Percentiles rank a stretch among this genome's conserved stretches.
These are phyloP conservation scores for Adansonia digitata DNA, from an alignment of 345 rosid species.

Conservation along the genomic window DNA sequence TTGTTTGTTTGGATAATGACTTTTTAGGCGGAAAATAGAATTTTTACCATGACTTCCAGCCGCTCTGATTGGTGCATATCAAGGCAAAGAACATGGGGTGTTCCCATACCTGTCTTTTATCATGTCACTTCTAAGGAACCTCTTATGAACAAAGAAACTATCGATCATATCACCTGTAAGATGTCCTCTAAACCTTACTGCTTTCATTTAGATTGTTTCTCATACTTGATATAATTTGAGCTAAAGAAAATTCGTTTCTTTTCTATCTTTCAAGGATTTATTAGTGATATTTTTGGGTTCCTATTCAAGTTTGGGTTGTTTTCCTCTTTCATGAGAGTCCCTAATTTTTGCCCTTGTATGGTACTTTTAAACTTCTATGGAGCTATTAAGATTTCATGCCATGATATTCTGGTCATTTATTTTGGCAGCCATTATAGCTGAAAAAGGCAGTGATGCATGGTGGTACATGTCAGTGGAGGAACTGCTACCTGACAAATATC, in stretches of 20 bases:
- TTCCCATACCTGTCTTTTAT: conserved; percentile 92
- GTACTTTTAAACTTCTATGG: background rate
- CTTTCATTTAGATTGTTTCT: background rate
- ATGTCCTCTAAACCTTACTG: conserved; percentile 8
- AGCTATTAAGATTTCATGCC: background rate
- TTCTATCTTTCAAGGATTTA: background rate
- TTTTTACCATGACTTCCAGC: conserved; percentile 82
- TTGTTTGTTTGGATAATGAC: conserved; percentile 10
- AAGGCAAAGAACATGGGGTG: conserved; percentile 96
- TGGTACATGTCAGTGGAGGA: conserved; percentile 92
- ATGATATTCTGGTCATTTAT: conserved; percentile 15
- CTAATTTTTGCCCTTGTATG: background rate
- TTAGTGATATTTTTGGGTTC: background rate
- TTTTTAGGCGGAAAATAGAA: conserved; percentile 81
- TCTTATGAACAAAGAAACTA: conserved; percentile 79
- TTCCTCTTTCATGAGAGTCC: conserved; percentile 6
- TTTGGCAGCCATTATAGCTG: conserved; percentile 60
- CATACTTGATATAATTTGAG: background rate
- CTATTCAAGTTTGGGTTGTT: background rate
- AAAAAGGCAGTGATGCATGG: conserved; percentile 93
- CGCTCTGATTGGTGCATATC: conserved; percentile 99
- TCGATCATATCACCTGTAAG: conserved; percentile 82
- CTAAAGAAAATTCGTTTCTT: background rate
- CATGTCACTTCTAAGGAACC: conserved; percentile 75
- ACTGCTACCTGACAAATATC: conserved; percentile 75